Percentiles rank a stretch among this genome's conserved stretches.
These are phyloP conservation scores for Ophiocordyceps polyrhachis-furcata DNA, from an alignment of 2,329 filamentous ascomycete genomes.

Conservation along the genomic window DNA sequence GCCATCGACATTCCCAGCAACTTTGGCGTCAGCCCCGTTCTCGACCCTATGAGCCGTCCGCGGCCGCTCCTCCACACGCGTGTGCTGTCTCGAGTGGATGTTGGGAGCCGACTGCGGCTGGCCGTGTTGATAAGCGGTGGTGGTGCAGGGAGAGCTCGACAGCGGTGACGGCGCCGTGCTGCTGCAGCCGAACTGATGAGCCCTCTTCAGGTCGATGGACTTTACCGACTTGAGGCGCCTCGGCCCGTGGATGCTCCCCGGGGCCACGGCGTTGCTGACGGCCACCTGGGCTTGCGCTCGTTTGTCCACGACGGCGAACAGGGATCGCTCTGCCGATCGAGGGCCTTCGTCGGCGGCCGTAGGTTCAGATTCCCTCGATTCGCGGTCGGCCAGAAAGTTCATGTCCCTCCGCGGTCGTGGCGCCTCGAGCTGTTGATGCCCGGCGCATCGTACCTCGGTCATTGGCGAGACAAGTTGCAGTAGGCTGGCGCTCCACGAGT, in stretches of 20 bases:
- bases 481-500: conserved; percentile 10
- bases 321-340: conserved; percentile 39
- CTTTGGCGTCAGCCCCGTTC: conserved; percentile 6
- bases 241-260: conserved; percentile 36
- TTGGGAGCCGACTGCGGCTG: conserved; percentile 26
- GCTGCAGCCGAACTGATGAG: conserved; percentile 9
- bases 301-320: conserved; percentile 42
- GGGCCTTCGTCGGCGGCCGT: conserved; percentile 26
- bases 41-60: conserved; percentile 26
- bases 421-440: conserved; percentile 16
- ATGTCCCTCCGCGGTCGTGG: conserved; percentile 14
- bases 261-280: conserved; percentile 40
- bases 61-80: conserved; percentile 23
- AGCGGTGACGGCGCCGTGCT: conserved; percentile 17
- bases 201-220: conserved; percentile 21
- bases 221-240: conserved; percentile 26
- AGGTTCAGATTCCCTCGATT: conserved; percentile 19
- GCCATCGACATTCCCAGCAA: background rate
- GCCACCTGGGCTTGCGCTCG: conserved; percentile 45
- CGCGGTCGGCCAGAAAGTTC: conserved; percentile 21
- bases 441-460: conserved; percentile 12
- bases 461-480: conserved; percentile 17
- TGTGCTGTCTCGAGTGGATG: conserved; percentile 13
- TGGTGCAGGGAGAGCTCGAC: conserved; percentile 18
- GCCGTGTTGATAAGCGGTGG: conserved; percentile 20